Evolutionary conservation across 345 rosid species (phyloP).

Genomic region (Luvunga scandens): DNA sequence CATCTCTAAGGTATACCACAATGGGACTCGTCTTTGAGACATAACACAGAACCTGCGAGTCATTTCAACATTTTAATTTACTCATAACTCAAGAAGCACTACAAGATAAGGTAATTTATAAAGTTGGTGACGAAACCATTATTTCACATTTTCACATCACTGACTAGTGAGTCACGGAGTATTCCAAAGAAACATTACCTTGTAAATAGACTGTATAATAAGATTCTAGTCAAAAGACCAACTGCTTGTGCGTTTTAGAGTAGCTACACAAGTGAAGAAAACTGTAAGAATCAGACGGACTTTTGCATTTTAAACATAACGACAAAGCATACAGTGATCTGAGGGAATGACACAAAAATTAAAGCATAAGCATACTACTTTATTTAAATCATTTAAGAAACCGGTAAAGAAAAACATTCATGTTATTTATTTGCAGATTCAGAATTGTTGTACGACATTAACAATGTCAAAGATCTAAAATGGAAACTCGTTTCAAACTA

Average conservation of each 20-base stretch:
- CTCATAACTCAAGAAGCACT: neutral
- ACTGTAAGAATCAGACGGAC: neutral
- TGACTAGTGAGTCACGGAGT: neutral
- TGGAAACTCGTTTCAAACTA: neutral
- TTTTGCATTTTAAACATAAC: neutral
- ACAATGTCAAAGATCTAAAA: neutral
- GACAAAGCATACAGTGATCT: neutral
- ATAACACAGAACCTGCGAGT: slow-evolving; percentile 63
- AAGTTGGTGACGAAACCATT: neutral
- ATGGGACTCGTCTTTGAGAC: slow-evolving; percentile 76
- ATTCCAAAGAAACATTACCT: slow-evolving; percentile 39
- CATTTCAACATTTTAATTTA: neutral
- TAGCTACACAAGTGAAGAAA: slow-evolving; percentile 34
- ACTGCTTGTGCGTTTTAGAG: slow-evolving; percentile 57
- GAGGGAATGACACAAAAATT: neutral
- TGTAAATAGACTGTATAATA: slow-evolving; percentile 75
- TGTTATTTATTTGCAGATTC: neutral
- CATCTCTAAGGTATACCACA: slow-evolving; percentile 81
- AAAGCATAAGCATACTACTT: neutral
- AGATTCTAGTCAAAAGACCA: slow-evolving; percentile 89
- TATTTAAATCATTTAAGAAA: neutral
- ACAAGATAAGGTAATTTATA: neutral
- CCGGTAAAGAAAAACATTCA: neutral
- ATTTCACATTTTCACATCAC: neutral
- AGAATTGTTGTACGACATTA: neutral